These are phyloP conservation scores for Mortierella sp. DNA, from an alignment of 371 early-diverging fungal genomes.

Conservation along the genomic window DNA sequence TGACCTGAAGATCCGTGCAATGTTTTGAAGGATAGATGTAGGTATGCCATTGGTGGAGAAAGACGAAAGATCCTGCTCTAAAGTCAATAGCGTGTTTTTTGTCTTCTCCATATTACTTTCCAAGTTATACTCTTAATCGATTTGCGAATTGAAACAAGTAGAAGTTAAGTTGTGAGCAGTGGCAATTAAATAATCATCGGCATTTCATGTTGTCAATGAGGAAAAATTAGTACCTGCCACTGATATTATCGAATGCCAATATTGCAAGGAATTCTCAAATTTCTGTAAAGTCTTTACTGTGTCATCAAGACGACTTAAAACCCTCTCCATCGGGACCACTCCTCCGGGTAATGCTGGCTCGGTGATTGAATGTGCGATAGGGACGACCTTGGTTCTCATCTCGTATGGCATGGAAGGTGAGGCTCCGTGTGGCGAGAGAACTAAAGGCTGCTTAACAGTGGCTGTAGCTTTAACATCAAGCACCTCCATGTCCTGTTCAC, in stretches of 20 bases:
- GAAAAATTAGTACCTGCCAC: constrained; percentile 15
- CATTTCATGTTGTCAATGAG: not conserved
- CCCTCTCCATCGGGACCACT: not conserved
- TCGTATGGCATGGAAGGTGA: not conserved
- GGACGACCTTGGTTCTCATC: not conserved
- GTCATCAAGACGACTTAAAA: constrained; percentile 4
- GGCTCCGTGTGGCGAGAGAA: not conserved
- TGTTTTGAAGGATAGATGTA: constrained; percentile 18
- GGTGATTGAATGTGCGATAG: not conserved
- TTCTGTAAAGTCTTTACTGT: constrained; percentile 23
- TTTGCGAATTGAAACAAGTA: not conserved
- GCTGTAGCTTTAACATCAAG: not conserved
- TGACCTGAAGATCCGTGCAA: constrained; percentile 47
- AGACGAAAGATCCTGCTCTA: constrained; percentile 10
- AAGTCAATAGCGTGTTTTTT: not conserved
- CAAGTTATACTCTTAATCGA: not conserved
- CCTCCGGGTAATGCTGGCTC: not conserved
- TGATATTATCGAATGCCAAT: constrained; percentile 16
- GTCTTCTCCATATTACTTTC: constrained; percentile 8
- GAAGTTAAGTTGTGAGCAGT: not conserved
- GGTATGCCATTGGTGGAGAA: constrained; percentile 12
- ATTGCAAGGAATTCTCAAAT: constrained; percentile 21
- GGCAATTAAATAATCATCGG: not conserved
- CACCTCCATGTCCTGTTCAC: constrained; percentile 9
- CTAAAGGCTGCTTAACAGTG: not conserved